A percentile compares a stretch with the other conserved stretches of the same genome.
These are phyloP conservation scores for Amaranthus palmeri DNA, from an alignment of 148 eudicot genomes.

Conservation along the genomic window DNA sequence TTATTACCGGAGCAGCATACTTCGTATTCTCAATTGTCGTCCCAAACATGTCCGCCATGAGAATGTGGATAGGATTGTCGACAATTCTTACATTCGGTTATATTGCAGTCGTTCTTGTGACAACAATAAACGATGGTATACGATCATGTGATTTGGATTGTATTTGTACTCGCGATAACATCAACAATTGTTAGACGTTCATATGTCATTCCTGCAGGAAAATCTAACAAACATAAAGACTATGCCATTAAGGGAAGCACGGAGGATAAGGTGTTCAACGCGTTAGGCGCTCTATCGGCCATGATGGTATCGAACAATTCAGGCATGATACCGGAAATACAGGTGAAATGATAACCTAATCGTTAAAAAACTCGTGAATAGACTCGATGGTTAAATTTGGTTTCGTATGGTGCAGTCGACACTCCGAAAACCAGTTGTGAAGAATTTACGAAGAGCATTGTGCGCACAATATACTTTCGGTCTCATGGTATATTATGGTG, in stretches of 20 bases:
- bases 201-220: slow-evolving; percentile 28
- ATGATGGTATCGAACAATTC: slow-evolving; percentile 53
- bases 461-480: slow-evolving; percentile 45
- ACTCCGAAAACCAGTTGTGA: background rate
- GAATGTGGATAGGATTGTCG: slow-evolving; percentile 50
- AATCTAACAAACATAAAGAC: slow-evolving; percentile 32
- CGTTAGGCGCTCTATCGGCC: slow-evolving; percentile 52
- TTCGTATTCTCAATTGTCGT: slow-evolving; percentile 42
- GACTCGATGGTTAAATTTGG: too few relatives aligned
- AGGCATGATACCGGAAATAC: slow-evolving; percentile 60
- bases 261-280: slow-evolving; percentile 35
- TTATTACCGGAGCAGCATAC: slow-evolving; percentile 51
- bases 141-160: too few relatives aligned
- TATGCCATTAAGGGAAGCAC: slow-evolving; percentile 45
- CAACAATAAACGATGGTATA: slow-evolving; percentile 38
- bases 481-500: slow-evolving; percentile 45
- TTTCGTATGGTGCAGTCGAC: too few relatives aligned
- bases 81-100: slow-evolving; percentile 45
- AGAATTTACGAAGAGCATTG: slow-evolving; percentile 56
- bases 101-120: slow-evolving; percentile 36
- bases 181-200: too few relatives aligned
- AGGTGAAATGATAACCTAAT: slow-evolving; percentile 25
- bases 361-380: too few relatives aligned
- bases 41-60: slow-evolving; percentile 62
- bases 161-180: too few relatives aligned